Base-by-base conservation (phyloP, 257 asterid species). In the Verbena officinalis region DNA sequence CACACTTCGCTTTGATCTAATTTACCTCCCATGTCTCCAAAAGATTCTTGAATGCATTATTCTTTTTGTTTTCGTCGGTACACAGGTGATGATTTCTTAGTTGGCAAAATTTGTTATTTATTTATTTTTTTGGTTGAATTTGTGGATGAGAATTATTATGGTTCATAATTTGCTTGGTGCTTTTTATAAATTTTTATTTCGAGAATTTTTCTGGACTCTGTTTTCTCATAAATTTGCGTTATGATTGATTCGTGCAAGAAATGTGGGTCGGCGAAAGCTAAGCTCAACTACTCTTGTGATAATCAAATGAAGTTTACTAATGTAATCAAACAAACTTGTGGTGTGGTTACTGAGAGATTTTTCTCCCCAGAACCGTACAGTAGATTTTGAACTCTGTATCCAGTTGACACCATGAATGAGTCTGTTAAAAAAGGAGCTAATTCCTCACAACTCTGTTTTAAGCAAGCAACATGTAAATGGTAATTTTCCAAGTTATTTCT, bases 361-460 rank as follows among this genome's bases (percentile, higher is more conserved):
- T n/a, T n/a, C n/a, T n/a, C n/a, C n/a, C n/a, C n/a, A n/a, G n/a
- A 17, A 27, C 33, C 2, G 33, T 27, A 27, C 33, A n/a, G n/a
- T 27, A 27, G 33, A 27, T 27, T 27, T 27, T 34, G 27, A 62
- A 36, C 40, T 67, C 23, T 21, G 66, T 43, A 13, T 59, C 16
- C 46, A 7, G 51, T 66, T 52, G 69, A 44, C 68, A 58, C 8
- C 22, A 59, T 71, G 71, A 55, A 13, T 42, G 33, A 31, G 21
- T 50, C 2, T 38, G 59, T 7, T 14, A 2, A 19, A 40, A 62
- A 48, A 36, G n/a, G n/a, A 62, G 34, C 36, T 46, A 17, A 19
- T 31, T 34, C 34, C 19, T 34, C 4, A 7, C 46, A 4, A 23
- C 53, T 38, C 7, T 52, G 33, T 22, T 8, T 27, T 62, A 16